phyloP scores from a whole-genome alignment of 441 rosid species.

The Gossypium armourianum region DNA sequence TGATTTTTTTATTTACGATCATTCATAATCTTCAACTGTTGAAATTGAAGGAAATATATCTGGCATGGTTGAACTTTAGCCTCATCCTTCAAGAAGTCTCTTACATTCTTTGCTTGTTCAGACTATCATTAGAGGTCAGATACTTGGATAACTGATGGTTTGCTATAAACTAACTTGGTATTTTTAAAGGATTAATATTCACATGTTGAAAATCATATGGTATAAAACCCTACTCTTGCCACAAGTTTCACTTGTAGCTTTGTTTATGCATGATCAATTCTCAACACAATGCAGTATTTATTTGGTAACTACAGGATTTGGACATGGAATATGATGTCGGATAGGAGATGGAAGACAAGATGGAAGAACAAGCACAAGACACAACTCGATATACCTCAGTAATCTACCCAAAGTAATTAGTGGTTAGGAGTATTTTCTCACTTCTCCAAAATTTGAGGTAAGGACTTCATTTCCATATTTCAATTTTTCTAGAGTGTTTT shows the following conservation, averaged over 20 bases:
- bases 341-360: neutral
- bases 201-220: neutral
- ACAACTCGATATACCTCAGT: neutral
- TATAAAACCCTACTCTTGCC: neutral
- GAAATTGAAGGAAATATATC: neutral
- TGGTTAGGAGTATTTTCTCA: neutral
- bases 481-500: neutral
- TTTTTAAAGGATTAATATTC: neutral
- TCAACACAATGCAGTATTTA: neutral
- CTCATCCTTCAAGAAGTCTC: neutral
- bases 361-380: neutral
- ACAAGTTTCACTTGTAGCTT: neutral
- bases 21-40: neutral
- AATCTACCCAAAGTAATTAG: neutral
- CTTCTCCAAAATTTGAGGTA: neutral
- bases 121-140: neutral
- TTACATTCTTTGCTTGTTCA: neutral
- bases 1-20: neutral
- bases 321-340: neutral
- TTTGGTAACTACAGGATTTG: neutral
- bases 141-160: neutral
- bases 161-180: neutral
- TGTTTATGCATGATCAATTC: neutral
- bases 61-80: neutral
- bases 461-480: neutral